These are phyloP conservation scores for Omphalea diandra DNA, from an alignment of 441 rosid genomes.

Conservation along the genomic window DNA sequence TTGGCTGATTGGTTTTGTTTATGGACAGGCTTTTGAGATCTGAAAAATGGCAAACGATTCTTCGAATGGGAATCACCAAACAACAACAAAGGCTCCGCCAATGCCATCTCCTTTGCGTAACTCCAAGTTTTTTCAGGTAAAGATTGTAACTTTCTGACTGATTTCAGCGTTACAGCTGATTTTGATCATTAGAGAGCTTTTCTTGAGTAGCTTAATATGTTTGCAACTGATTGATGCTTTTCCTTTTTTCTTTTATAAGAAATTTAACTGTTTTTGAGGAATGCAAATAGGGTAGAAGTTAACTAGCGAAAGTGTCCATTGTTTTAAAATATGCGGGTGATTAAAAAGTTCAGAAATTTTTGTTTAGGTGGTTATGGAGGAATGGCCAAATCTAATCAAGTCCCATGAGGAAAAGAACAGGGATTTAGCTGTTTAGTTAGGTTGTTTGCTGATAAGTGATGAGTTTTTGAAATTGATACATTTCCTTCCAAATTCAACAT, in stretches of 20 bases:
- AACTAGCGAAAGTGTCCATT: background rate
- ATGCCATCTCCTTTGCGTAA: slow-evolving; percentile 80
- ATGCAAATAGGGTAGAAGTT: background rate
- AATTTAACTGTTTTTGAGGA: background rate
- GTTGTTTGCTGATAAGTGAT: background rate
- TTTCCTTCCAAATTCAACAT: background rate
- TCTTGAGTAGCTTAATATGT: background rate
- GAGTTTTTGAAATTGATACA: background rate
- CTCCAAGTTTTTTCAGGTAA: slow-evolving; percentile 86
- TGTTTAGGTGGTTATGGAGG: background rate
- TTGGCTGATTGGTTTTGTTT: slow-evolving; percentile 6
- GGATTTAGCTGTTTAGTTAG: background rate
- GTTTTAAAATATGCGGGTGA: background rate
- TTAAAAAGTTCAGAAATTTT: background rate
- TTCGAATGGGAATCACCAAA: slow-evolving; percentile 48
- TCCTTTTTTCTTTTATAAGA: background rate
- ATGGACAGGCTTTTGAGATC: slow-evolving; percentile 38
- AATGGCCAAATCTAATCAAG: background rate
- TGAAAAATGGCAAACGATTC: slow-evolving; percentile 58
- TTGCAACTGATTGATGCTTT: background rate
- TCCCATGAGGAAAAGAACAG: background rate
- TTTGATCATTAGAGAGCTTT: background rate
- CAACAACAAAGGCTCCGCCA: slow-evolving; percentile 71
- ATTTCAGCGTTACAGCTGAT: background rate
- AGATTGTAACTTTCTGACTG: background rate